These are phyloP conservation scores for Penicillium alfredii DNA, from an alignment of 495 filamentous ascomycete genomes.

Conservation along the genomic window DNA sequence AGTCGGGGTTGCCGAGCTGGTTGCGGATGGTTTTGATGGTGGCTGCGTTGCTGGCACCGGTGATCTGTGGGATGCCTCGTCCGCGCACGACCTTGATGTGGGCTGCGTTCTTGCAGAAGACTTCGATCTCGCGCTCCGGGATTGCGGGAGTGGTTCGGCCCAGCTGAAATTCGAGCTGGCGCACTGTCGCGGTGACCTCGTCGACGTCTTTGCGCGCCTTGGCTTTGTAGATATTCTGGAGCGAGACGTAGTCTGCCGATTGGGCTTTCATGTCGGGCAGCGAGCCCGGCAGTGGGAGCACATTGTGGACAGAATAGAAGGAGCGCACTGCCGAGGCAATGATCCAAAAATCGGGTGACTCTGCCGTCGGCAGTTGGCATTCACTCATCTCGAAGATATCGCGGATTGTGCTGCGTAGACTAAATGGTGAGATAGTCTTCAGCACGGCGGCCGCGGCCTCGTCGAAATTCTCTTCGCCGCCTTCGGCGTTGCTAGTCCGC, in stretches of 20 bases:
- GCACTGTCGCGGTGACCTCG: constrained; percentile 69
- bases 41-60: constrained; percentile 22
- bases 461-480: constrained; percentile 94
- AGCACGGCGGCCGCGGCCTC: constrained; percentile 84
- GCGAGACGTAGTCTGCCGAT: constrained; percentile 80
- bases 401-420: constrained; percentile 59
- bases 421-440: constrained; percentile 67
- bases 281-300: constrained; percentile 78
- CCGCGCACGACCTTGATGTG: constrained; percentile 84
- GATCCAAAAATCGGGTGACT: constrained; percentile 71
- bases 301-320: constrained; percentile 65
- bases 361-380: constrained; percentile 41
- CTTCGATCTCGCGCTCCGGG: constrained; percentile 72
- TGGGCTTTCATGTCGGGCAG: constrained; percentile 98
- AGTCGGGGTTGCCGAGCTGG: constrained; percentile 40
- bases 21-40: constrained; percentile 30
- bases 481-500: constrained; percentile 71
- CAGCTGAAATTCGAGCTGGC: constrained; percentile 49
- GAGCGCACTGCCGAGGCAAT: constrained; percentile 72
- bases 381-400: constrained; percentile 70
- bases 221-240: constrained; percentile 90
- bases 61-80: constrained; percentile 44
- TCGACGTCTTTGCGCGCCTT: constrained; percentile 77
- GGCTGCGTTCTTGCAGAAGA: constrained; percentile 92
- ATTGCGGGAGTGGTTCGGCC: constrained; percentile 45